Evolutionary conservation across 1,284 basidiomycete genomes (phyloP).

Genomic region (Sanghuangporus sanghuang): DNA sequence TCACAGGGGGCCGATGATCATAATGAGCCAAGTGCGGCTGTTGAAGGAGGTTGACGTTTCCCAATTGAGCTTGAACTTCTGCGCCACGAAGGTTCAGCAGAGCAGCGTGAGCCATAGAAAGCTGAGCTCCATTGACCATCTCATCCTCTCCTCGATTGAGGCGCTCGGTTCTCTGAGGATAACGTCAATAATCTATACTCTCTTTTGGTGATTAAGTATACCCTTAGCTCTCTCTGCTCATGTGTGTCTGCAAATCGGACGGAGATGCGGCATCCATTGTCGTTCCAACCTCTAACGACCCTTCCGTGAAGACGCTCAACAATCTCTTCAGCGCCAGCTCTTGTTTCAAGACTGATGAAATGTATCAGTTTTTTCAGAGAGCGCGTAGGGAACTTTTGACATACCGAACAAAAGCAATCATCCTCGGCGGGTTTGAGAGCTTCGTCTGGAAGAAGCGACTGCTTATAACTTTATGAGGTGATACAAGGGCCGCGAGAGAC

Average conservation of each 20-base stretch:
- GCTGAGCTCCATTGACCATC: conserved; percentile 25
- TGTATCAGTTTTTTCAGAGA: not conserved
- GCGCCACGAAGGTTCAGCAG: conserved; percentile 68
- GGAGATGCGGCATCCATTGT: conserved; percentile 19
- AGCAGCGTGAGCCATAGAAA: conserved; percentile 73
- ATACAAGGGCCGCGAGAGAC: conserved; percentile 21
- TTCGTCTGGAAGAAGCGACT: conserved; percentile 24
- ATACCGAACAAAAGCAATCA: conserved; percentile 22
- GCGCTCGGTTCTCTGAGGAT: conserved; percentile 14
- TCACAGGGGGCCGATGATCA: not conserved
- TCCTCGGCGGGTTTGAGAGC: conserved; percentile 21
- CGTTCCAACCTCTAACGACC: conserved; percentile 23
- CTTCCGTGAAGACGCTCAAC: conserved; percentile 23
- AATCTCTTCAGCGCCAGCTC: conserved; percentile 22
- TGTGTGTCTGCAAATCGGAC: conserved; percentile 21
- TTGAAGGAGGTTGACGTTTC: not conserved
- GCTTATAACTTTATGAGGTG: conserved; percentile 21
- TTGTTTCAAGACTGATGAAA: conserved; percentile 20
- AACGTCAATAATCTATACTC: not conserved
- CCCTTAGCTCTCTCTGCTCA: conserved; percentile 20
- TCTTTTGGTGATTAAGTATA: not conserved
- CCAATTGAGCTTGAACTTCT: conserved; percentile 33
- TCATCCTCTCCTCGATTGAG: conserved; percentile 17
- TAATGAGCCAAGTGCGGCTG: not conserved
- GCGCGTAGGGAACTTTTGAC: not conserved